phyloP scores from a whole-genome alignment of 345 rosid genomes.

The Draba incana region DNA sequence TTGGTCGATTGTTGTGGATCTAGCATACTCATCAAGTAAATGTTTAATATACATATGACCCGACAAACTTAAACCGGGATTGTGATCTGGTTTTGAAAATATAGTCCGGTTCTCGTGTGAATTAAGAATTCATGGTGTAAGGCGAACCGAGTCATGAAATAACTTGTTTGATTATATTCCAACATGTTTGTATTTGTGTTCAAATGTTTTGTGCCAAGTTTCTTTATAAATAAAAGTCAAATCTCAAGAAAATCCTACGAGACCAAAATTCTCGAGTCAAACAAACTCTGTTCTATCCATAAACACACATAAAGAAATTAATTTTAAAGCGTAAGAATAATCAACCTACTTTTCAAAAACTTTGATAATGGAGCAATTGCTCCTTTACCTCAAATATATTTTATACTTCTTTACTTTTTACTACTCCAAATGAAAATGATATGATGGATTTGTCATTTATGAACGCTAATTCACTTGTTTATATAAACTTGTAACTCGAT shows the following conservation, averaged over 20 bases:
- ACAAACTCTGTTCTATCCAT: not conserved
- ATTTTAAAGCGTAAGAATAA: not conserved
- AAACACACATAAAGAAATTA: not conserved
- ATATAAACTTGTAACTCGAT: not conserved
- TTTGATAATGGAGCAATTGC: not conserved
- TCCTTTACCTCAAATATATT: not conserved
- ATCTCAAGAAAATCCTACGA: conserved; percentile 9
- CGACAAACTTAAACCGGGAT: conserved; percentile 2
- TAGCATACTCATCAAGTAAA: not conserved
- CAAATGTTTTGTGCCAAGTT: conserved; percentile 21
- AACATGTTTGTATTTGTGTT: not conserved
- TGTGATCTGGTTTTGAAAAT: not conserved
- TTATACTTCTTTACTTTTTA: conserved; percentile 3
- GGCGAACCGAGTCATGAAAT: conserved; percentile 23
- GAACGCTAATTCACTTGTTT: not conserved
- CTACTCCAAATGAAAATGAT: not conserved
- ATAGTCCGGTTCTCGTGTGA: conserved; percentile 24
- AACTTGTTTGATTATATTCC: conserved; percentile 31
- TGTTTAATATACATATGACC: too few species aligned
- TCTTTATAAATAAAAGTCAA: conserved; percentile 31
- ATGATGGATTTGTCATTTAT: not conserved
- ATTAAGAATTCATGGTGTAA: conserved; percentile 9
- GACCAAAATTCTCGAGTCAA: conserved; percentile 27
- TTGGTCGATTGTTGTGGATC: conserved; percentile 2
- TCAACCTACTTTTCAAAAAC: not conserved